Base-by-base conservation (phyloP, 352 stramenopile species). In the Pythium brassicae region DNA sequence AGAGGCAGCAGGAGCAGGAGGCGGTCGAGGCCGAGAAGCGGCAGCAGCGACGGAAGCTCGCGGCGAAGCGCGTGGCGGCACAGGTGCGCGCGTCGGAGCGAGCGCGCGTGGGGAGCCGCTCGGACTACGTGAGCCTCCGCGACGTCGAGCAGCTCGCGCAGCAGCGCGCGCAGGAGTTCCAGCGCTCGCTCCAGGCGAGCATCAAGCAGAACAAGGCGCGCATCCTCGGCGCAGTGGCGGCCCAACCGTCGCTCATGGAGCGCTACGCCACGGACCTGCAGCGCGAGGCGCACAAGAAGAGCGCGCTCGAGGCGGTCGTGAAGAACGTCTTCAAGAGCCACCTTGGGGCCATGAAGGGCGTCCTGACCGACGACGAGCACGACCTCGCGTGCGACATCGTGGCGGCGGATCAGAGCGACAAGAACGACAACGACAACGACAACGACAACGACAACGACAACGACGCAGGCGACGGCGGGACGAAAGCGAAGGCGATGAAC, bases 301-400 rank as follows among this genome's bases (percentile, higher is more conserved):
- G 81, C 25, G 82, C 82, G 8, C 62, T 92, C 4, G 75, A 85
- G 58, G 70, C 74, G 2, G 78, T 92, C 2, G 79, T 92, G 20
- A 83, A 75, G 49, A 88, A 84, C 22, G 82, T 92, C 10, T 89
- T 92, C 53, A 59, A 75, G n/a, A 76, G 77, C 11, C 74, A 88
- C 50, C 45, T 86, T 27, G 68, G 62, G 0, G 68, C 61, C 17
- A 72, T 89, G 56, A 87, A 87, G 55, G 78, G 71, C 22, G 74
- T 89, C 3, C 43, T 92, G 26, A 89, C 76, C 0, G 74, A 85
- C 29, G 79, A 86, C 23, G 82, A 92, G 51, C 71, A 89, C 47
- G 76, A 87, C 8, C 59, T 89, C 11, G 78, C 75, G 2, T 49
- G 49, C 2, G 76, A 83, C 27, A 66, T 91, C 37, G 63, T 89